These are phyloP conservation scores for Nymphaea colorata DNA, from an alignment of 164 flowering plant genomes.

Conservation along the genomic window DNA sequence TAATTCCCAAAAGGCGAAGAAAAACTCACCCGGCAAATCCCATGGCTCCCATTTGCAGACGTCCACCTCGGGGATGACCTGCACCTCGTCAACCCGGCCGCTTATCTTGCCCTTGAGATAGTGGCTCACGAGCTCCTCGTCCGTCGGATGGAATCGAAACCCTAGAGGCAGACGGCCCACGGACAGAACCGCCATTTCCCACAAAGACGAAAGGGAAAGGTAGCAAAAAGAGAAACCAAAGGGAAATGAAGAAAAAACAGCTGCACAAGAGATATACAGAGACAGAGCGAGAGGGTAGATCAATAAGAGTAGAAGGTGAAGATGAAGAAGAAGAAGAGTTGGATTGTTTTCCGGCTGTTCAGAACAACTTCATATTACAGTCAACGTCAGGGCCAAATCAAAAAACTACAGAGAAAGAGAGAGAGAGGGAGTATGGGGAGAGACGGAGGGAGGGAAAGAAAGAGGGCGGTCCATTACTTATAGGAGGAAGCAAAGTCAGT, in stretches of 20 bases:
- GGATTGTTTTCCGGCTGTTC: too few relatives aligned
- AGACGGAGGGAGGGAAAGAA: too few relatives aligned
- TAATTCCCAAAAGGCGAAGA: not conserved
- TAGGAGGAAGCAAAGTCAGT: too few relatives aligned
- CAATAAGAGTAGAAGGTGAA: not conserved
- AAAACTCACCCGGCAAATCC: constrained; percentile 50
- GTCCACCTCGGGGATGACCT: constrained; percentile 54
- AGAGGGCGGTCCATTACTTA: too few relatives aligned
- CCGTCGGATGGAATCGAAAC: constrained; percentile 15
- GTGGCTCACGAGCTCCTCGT: constrained; percentile 14
- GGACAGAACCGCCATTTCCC: constrained; percentile 5
- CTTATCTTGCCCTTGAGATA: constrained; percentile 10
- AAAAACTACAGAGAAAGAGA: too few relatives aligned
- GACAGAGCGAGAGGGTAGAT: not conserved
- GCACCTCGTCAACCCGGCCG: constrained; percentile 26
- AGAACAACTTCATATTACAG: not conserved
- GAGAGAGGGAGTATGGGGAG: not conserved
- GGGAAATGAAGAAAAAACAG: not conserved
- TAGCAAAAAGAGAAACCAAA: too few relatives aligned
- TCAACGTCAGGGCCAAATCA: not conserved
- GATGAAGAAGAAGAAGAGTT: not conserved
- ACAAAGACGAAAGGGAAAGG: not conserved
- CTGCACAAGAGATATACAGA: not conserved
- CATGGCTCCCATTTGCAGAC: constrained; percentile 66
- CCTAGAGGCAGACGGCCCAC: constrained; percentile 14